A percentile compares a stretch with the other conserved stretches of the same genome.
Conservation (phyloP, 2,329 filamentous ascomycete genomes). For the Anisogramma anomala region DNA sequence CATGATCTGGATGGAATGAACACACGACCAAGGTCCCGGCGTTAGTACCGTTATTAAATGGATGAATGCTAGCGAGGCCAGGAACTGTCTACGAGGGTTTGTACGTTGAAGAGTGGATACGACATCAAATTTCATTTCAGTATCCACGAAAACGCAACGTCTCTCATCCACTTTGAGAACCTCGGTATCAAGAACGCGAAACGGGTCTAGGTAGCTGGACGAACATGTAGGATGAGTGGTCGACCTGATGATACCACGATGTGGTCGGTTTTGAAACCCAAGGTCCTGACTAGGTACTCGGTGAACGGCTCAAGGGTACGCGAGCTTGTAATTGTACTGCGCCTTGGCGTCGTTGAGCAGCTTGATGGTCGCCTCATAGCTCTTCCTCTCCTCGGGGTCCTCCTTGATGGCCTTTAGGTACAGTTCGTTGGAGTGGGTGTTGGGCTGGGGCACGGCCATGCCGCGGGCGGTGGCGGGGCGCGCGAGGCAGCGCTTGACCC, state of each 20-base stretch:
- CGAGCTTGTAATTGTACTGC: constrained; percentile 36
- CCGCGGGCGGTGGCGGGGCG: constrained; percentile 54
- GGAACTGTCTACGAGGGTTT: constrained; percentile 3
- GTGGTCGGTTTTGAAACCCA: neutral
- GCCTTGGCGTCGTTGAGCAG: constrained; percentile 31
- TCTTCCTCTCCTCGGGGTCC: constrained; percentile 34
- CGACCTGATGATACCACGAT: too few relatives aligned
- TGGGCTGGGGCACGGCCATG: constrained; percentile 43
- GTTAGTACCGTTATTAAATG: constrained; percentile 10
- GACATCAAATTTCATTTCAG: constrained; percentile 3
- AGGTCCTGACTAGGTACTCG: neutral
- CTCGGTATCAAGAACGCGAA: too few relatives aligned
- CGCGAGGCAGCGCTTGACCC: constrained; percentile 50
- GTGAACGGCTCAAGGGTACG: constrained; percentile 27
- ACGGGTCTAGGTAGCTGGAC: too few relatives aligned
- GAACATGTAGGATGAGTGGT: too few relatives aligned
- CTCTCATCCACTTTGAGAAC: too few relatives aligned
- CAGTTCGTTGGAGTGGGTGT: constrained; percentile 27
- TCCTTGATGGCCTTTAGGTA: constrained; percentile 29
- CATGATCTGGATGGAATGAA: constrained; percentile 5
- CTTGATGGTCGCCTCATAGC: constrained; percentile 27
- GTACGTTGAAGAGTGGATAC: constrained; percentile 4
- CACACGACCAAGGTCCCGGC: constrained; percentile 2
- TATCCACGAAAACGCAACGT: neutral
- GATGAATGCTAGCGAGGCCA: constrained; percentile 9